Percentiles rank a stretch among this genome's conserved stretches.
Conservation (phyloP, 805 yeast genomes). For the Schizosaccharomyces osmophilus region DNA sequence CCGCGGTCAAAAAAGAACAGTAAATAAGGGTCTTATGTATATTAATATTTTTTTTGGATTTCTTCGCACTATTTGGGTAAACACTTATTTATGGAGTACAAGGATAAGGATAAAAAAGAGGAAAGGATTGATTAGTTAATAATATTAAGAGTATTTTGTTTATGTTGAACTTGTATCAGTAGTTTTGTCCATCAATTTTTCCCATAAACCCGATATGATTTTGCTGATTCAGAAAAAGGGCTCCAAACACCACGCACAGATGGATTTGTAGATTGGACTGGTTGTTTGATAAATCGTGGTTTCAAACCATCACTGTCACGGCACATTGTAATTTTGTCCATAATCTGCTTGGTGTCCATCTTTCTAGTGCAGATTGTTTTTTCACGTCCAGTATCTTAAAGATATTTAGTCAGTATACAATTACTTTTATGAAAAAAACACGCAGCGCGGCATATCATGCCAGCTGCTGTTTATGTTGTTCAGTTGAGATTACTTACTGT, state of each 20-base stretch:
- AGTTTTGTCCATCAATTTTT: not conserved
- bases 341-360: slow-evolving; percentile 34
- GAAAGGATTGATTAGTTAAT: not conserved
- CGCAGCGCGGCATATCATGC: no score
- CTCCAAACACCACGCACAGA: slow-evolving; percentile 96
- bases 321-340: slow-evolving; percentile 36
- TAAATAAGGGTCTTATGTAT: not conserved
- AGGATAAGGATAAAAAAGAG: not conserved
- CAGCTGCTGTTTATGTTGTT: no score
- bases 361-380: slow-evolving; percentile 60
- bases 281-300: slow-evolving; percentile 27
- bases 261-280: slow-evolving; percentile 55
- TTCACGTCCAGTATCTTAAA: slow-evolving; percentile 15
- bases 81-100: not conserved
- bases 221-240: slow-evolving; percentile 39
- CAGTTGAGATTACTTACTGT: slow-evolving; percentile 9
- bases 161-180: not conserved
- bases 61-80: not conserved
- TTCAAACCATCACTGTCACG: slow-evolving; percentile 45
- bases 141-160: not conserved
- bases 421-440: not conserved
- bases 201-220: not conserved
- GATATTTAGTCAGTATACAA: slow-evolving; percentile 3
- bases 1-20: not conserved
- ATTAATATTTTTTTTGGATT: not conserved